Base-by-base conservation (phyloP, 2,329 filamentous ascomycete species). In the Fusarium torreyae region DNA sequence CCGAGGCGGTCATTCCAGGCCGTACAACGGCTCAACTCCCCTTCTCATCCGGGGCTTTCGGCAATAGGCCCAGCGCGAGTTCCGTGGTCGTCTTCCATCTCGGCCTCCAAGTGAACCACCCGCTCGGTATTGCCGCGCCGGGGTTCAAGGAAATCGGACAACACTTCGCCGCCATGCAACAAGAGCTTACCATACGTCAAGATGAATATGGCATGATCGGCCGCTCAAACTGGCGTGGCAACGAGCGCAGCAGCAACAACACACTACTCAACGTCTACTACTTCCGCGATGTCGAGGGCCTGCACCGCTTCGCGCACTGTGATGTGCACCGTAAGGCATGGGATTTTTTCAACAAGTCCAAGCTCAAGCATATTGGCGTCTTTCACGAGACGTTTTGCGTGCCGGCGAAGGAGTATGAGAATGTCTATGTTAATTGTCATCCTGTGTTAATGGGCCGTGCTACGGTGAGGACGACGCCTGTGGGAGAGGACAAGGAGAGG, bases 311-410 rank as follows among this genome's bases (percentile, higher is more conserved):
- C 66, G 86, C 87, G 2, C 83, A 87, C 52, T 80, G 80, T 45
- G 71, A 78, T 8, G 57, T 83, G 10, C 87, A 89, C 70, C 80
- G 82, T 14, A 74, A 80, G 38, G 82, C 76, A 1, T 86, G 85
- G 86, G 80, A 84, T 46, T 88, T 83, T 82, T 86, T 82, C 74
- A 79, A 81, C 55, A 75, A 72, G 51, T 74, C 72, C 44, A 71
- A 80, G 26, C 64, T 77, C 40, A 69, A 72, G 26, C 79, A 86
- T 64, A 70, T 88, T 24, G 81, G 81, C 7, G 84, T 88, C 66
- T 88, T 80, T 63, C 87, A 89, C 71, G 87, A 89, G 80, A 81
- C 83, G 0, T 88, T 85, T 66, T 76, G 80, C 26, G 81, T 83
- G 7, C 80, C 81, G 1, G 75, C 77, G 5, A 79, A 81, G 5